A percentile compares a stretch with the other conserved stretches of the same genome.
These are phyloP conservation scores for Podospora didyma DNA, from an alignment of 495 filamentous ascomycete genomes.

Conservation along the genomic window DNA sequence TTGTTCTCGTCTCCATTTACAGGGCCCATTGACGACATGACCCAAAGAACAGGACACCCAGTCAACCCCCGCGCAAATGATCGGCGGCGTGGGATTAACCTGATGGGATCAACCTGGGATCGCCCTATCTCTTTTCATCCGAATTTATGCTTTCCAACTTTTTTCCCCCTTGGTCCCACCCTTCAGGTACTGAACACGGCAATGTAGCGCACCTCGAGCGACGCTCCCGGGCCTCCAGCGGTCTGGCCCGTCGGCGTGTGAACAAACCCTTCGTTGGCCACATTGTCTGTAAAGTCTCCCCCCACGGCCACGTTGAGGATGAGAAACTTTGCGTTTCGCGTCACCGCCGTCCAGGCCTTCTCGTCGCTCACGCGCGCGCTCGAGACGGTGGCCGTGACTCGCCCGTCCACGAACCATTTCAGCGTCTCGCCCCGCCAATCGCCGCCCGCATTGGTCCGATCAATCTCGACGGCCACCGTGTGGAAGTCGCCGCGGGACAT, in stretches of 20 bases:
- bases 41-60: too few species aligned
- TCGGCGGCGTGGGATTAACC: neutral
- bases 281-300: constrained; percentile 25
- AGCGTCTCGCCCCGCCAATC: constrained; percentile 39
- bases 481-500: constrained; percentile 36
- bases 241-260: neutral
- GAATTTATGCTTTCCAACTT: neutral
- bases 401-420: constrained; percentile 40
- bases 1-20: too few species aligned
- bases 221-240: neutral
- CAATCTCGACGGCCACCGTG: constrained; percentile 36
- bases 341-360: constrained; percentile 36
- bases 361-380: constrained; percentile 30
- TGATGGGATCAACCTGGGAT: neutral
- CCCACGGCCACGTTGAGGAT: constrained; percentile 47
- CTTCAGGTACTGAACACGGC: constrained; percentile 2
- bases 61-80: too few species aligned
- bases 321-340: constrained; percentile 30
- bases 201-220: constrained; percentile 2
- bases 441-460: constrained; percentile 24
- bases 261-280: neutral
- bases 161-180: neutral
- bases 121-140: neutral
- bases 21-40: too few species aligned
- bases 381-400: constrained; percentile 24